Conservation (phyloP, 2,329 filamentous ascomycete genomes). For the Hypoxylon sp. region DNA sequence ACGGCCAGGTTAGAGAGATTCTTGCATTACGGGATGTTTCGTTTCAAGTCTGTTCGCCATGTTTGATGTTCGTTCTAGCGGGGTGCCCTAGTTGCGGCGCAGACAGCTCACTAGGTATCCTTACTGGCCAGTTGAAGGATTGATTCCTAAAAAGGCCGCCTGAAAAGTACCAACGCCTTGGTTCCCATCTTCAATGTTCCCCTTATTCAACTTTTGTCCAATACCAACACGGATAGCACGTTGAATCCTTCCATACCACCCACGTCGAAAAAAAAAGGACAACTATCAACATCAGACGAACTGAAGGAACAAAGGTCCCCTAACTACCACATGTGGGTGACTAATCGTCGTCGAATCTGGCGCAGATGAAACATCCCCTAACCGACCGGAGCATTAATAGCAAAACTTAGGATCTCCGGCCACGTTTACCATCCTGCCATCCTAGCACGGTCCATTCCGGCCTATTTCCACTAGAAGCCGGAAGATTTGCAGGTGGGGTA, state of each 20-base stretch:
- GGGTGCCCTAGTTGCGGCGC: conserved; percentile 9
- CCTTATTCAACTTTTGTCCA: conserved; percentile 1
- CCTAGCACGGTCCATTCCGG: neutral
- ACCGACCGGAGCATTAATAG: neutral
- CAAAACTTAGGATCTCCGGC: conserved; percentile 1
- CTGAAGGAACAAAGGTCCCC: neutral
- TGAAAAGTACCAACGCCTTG: neutral
- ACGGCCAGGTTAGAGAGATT: neutral
- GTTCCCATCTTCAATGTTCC: neutral
- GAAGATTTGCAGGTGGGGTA: conserved; percentile 5
- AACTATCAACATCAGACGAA: conserved; percentile 2
- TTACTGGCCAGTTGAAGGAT: conserved; percentile 4
- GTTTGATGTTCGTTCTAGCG: conserved; percentile 42
- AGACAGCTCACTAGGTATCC: conserved; percentile 1
- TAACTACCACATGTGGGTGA: neutral
- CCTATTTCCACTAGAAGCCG: neutral
- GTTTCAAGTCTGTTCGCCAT: conserved; percentile 43
- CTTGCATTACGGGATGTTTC: conserved; percentile 29
- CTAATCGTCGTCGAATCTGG: neutral
- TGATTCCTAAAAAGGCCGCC: conserved; percentile 6
- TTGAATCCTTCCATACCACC: conserved; percentile 27
- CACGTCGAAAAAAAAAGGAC: conserved; percentile 2
- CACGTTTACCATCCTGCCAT: conserved; percentile 3
- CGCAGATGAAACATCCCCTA: conserved; percentile 28
- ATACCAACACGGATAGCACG: neutral